These are phyloP conservation scores for Rugonectria rugulosa DNA, from an alignment of 2,329 filamentous ascomycete species.

Conservation along the genomic window DNA sequence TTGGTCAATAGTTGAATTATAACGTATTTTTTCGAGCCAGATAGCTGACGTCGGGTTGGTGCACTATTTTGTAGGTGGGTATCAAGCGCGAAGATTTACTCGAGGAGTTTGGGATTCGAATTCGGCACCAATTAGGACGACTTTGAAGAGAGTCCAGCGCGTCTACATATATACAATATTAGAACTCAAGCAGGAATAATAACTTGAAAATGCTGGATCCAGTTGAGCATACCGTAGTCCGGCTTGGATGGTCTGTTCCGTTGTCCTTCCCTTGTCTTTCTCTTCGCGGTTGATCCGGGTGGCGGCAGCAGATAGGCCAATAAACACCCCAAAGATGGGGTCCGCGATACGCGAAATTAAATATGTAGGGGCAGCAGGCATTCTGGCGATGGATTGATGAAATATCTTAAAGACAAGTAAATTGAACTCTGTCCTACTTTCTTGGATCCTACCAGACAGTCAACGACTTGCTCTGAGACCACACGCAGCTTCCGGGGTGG, in stretches of 20 bases:
- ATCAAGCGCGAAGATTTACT: not conserved
- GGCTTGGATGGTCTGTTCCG: constrained; percentile 57
- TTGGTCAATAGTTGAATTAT: constrained; percentile 45
- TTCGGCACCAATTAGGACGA: constrained; percentile 23
- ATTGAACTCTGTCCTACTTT: not conserved
- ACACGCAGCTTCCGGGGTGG: constrained; percentile 8
- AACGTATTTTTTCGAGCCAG: constrained; percentile 19
- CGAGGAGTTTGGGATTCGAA: not conserved
- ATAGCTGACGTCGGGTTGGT: not conserved
- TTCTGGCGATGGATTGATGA: constrained; percentile 37
- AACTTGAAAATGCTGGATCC: constrained; percentile 16
- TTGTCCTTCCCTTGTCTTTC: constrained; percentile 63
- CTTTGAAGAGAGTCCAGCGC: constrained; percentile 40
- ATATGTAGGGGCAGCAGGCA: constrained; percentile 61
- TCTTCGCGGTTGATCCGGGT: constrained; percentile 68
- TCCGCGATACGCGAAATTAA: constrained; percentile 67
- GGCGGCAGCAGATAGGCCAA: constrained; percentile 63
- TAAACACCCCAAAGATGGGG: constrained; percentile 65
- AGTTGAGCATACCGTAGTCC: constrained; percentile 48
- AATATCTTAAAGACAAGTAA: not conserved
- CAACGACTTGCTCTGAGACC: too few species aligned
- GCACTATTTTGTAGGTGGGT: not conserved
- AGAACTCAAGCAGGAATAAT: not conserved
- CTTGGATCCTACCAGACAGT: constrained; percentile 1
- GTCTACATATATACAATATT: too few species aligned